Evolutionary conservation across 2,329 filamentous ascomycete species (phyloP), one percentile per base, ranked within the genome.

Genomic region (Fusarium sp.): DNA sequence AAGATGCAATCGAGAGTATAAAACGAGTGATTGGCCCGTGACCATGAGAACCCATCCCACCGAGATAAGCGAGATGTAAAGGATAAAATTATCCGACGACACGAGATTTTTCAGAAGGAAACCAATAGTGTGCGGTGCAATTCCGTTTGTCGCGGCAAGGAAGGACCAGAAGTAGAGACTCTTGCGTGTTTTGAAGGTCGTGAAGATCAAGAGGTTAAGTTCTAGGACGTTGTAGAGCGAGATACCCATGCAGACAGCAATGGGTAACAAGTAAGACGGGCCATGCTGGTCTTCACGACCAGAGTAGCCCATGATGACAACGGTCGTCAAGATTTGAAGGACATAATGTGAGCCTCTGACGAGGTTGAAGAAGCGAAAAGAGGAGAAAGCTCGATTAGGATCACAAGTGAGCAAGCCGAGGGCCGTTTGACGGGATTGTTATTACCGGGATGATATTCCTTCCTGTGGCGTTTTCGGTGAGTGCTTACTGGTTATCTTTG

Each of bases 1-100:
- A 2, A 91, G 81, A 73, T 90, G 88, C 1, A 91, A 81, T 8
- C 89, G 84, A 1, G 88, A 90, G 79, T 88, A 91, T 4, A 91
- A 80, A 3, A 91, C 88, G 15, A 90, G 72, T 0, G 86, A 85
- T 74, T 90, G 87, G 0, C 88, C 89, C 0, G 87, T 89, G 0
- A 91, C 83, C 86, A 90, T 89, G 3, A 71, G 47, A 29, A 71
- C 73, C 77, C 79, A 80, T 3, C 77, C 77, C 22, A 75, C 49
- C 20, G 77, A 61, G 16, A 78, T 76, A 18, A 78, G 59, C 3
- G 76, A 78, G 15, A 75, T 72, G 14, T 74, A 67, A 3, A 73
- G 30, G 18, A 76, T 64, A 24, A 68, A 63, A 1, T 55, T 47
- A 12, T 53, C 40, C 2, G 63, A 44, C 12, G 63, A 45, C 9